Base-by-base conservation (phyloP, 768 basidiomycete species). In the Royoungia palumana region DNA sequence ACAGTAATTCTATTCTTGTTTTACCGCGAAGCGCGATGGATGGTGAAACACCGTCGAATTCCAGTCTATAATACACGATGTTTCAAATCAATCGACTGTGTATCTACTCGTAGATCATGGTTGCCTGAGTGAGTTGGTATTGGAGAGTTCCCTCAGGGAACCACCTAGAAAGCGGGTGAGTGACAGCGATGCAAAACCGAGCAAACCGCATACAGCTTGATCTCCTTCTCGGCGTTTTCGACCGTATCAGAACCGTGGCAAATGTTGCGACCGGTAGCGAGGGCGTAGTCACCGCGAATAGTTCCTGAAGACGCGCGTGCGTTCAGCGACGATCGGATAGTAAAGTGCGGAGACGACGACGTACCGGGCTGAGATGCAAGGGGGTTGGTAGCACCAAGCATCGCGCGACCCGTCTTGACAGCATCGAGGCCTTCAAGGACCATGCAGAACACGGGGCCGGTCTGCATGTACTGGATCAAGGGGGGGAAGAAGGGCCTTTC, bases 321-420 rank as follows among this genome's bases (percentile, higher is more conserved):
- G 38, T 45, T 58, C 45, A 34, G 50, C 40, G n/a, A 53, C 19
- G 38, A 16, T 16, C 21, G 14, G 52, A 36, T 40, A 12, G 41
- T 30, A 6, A 45, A 32, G 20, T 34, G 37, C 38, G 39, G 39
- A 39, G 25, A 34, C n/a, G 27, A 19, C 43, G 3, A 70, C 83
- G 53, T 57, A 88, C 94, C 95, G 57, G 89, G 80, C 55, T 82
- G 74, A 55, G 95, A 97, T 34, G 78, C 79, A 54, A 97, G 83
- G 52, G 96, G 96, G 84, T 99, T 96, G 66, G 95, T 96, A 39
- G 93, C 83, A 66, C 95, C 95, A 56, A 95, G 85, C 90, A 96
- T 95, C 70, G 70, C 79, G 74, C 94, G 92, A 59, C 94, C 94
- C 50, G 93, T 94, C 83, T 92, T 92, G 72, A 92, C 89, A 42